Base-by-base conservation (phyloP, 2,329 filamentous ascomycete species). In the Claviceps purpurea region DNA sequence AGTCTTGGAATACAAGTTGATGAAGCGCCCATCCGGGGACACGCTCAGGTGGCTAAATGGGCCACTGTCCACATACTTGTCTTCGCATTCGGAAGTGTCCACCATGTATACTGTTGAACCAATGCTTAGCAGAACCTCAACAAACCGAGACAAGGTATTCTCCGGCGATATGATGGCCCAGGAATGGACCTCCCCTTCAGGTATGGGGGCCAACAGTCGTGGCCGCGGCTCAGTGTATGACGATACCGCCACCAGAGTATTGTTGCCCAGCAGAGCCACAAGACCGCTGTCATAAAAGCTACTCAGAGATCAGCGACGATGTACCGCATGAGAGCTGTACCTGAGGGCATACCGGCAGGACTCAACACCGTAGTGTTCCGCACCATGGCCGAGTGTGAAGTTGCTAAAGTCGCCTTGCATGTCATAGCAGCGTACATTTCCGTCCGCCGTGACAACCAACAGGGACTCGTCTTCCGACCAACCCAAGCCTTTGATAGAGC, bases 401-500 rank as follows among this genome's bases (percentile, higher is more conserved):
- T 95, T 90, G 16, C 85, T 88, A 64, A 98, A 98, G 64, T 97
- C 91, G 56, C 86, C 88, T 65, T 95, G 87, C n/a, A 98, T 72
- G 62, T 93, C 87, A 65, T 89, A 96, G 66, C 89, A 93, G 55
- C 90, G 79, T 44, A 97, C 91, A 1, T 83, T 91, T 24, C 93
- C 93, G 63, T 98, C 91, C 50, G 86, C 80, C 10, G 89, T 88
- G 50, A 97, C 82, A 0, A 96, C 85, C 4, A 98, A 73, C 47
- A 98, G 76, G 64, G 87, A 85, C 73, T 98, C 93, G 58, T 96
- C 89, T 62, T 95, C 91, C 20, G 90, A 95, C 93, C 93, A 98
- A 38, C 93, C 93, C 20, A 98, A 76, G 2, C 88, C 89, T 66
- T 84, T 86, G 63, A 98, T 87, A 3, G 82, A 74, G 46, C 88